These are phyloP conservation scores for Ilyonectria robusta DNA, from an alignment of 2,329 filamentous ascomycete genomes.

Conservation along the genomic window DNA sequence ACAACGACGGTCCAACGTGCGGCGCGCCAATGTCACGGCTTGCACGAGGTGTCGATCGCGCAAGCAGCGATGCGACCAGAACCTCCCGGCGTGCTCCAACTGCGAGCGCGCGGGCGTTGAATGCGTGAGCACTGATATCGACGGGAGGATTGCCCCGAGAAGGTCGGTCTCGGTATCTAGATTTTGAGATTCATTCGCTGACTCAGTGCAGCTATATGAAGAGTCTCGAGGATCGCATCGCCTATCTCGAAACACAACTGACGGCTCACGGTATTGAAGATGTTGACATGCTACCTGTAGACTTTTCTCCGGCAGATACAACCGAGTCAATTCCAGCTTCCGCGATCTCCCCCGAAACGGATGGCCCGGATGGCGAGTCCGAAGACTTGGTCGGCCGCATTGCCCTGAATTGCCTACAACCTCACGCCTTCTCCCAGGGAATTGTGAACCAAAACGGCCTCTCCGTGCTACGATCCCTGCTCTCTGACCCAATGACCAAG, in stretches of 20 bases:
- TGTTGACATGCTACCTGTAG: conserved; percentile 7
- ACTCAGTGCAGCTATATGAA: conserved; percentile 42
- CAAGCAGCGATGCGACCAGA: conserved; percentile 44
- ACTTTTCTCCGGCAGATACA: not conserved
- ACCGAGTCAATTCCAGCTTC: not conserved
- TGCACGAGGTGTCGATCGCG: conserved; percentile 37
- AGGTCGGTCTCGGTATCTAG: conserved; percentile 19
- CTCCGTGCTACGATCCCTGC: conserved; percentile 9
- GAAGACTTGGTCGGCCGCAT: conserved; percentile 20
- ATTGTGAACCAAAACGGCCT: conserved; percentile 19
- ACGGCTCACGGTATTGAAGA: conserved; percentile 25
- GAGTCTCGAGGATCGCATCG: conserved; percentile 45
- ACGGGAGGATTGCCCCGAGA: conserved; percentile 32
- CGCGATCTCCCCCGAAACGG: not conserved
- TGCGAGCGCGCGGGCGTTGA: conserved; percentile 33
- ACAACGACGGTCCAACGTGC: conserved; percentile 29
- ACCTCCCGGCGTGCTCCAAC: conserved; percentile 38
- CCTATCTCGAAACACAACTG: conserved; percentile 39
- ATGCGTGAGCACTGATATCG: conserved; percentile 38
- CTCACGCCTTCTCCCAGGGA: conserved; percentile 6
- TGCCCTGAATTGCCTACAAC: conserved; percentile 11
- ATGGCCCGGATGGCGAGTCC: not conserved
- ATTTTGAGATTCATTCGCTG: not conserved
- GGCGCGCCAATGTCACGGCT: conserved; percentile 41
- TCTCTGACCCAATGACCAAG: conserved; percentile 11